Evolutionary conservation across 2,329 filamentous ascomycete genomes (phyloP).

Genomic region (Aspergillus pseudotamarii): DNA sequence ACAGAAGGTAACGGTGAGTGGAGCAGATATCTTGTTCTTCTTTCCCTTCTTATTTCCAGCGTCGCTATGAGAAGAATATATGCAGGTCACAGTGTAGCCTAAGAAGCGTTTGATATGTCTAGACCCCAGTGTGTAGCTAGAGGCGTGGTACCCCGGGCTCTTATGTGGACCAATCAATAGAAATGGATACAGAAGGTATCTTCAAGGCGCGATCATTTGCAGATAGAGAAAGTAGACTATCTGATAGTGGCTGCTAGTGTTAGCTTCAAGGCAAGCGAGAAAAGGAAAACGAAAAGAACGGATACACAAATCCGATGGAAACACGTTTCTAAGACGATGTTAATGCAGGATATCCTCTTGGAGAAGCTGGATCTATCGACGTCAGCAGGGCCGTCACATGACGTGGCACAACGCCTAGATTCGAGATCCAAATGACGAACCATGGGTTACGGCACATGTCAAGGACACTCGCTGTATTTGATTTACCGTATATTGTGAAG

Average conservation of each 20-base stretch:
- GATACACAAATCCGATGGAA: not conserved
- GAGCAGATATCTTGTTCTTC: not conserved
- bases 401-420: not conserved
- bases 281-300: not conserved
- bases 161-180: constrained; percentile 3
- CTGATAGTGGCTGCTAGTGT: not conserved
- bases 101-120: not conserved
- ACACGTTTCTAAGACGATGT: not conserved
- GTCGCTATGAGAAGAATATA: not conserved
- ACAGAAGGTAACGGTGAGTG: too few relatives aligned
- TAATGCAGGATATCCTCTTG: not conserved
- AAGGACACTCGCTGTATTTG: not conserved
- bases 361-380: constrained; percentile 7
- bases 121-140: not conserved
- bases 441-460: not conserved
- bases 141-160: not conserved
- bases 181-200: not conserved
- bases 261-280: not conserved
- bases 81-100: not conserved
- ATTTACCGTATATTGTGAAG: not conserved
- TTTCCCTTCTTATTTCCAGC: not conserved
- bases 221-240: not conserved
- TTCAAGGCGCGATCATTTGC: not conserved
- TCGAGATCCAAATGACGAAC: not conserved
- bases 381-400: constrained; percentile 17